Base-by-base conservation (phyloP, 805 yeast species). In the Spathaspora boniae region DNA sequence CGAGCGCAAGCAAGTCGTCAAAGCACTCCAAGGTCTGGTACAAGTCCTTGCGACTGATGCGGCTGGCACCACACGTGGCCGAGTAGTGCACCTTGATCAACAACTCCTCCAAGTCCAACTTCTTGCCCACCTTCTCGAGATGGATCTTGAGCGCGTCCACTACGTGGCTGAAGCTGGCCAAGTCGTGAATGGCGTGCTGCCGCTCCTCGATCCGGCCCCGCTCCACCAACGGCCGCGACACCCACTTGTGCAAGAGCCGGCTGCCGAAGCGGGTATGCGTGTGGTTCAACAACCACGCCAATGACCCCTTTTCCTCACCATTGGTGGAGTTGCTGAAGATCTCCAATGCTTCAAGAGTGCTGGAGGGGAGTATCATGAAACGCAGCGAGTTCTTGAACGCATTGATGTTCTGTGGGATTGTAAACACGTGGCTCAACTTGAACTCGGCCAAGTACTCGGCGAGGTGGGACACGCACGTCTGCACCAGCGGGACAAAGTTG, bases 231-330 rank as follows among this genome's bases (percentile, higher is more conserved):
- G 98, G 98, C 41, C 71, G 66, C 1, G 78, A 67, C 0, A 89
- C 60, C 98, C 98, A 93, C 25, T 72, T 63, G 19, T 70, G 66
- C 9, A 93, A 54, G 40, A 76, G 47, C 36, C 96, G 59, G 29
- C 68, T 72, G 0, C 98, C 98, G 56, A 82, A 82, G 19, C 72
- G 67, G 0, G 98, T 86, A 22, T 76, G 61, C 0, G 98, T 86
- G 45, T 83, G 88, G 53, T 91, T 84, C 41, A 93, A 47, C 2
- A 86, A 63, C 88, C 94, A 86, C 11, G 85, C 54, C 9, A 91
- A 60, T 0, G 96, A 78, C 0, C 97, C 98, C 21, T 68, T 59
- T 6, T 64, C 65, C 9, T 61, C 54, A 11, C 56, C 49, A 42
- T 78, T 78, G 0, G 93, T 78, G 3, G 70, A 60, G 47, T 86